These are phyloP conservation scores for Sequoiadendron giganteum DNA, from an alignment of 75 land plant species.

Conservation along the genomic window DNA sequence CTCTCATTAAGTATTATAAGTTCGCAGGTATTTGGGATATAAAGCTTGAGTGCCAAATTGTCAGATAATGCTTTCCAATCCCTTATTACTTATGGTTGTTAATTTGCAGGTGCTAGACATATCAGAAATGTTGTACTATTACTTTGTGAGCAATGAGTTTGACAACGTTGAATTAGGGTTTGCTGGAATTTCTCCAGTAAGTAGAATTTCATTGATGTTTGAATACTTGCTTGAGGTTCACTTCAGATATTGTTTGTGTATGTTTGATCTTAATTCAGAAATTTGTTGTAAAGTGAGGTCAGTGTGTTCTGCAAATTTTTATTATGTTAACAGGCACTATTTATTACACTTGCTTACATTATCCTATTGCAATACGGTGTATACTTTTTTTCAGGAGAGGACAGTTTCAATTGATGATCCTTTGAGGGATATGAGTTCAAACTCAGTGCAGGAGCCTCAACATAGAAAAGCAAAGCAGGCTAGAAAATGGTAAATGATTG, in stretches of 20 bases:
- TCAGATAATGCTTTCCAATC: neutral
- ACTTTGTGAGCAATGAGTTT: slow-evolving; percentile 26
- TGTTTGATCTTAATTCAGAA: neutral
- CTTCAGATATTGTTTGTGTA: neutral
- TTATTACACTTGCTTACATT: neutral
- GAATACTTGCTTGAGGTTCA: neutral
- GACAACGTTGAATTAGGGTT: slow-evolving; percentile 11
- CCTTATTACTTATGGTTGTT: neutral
- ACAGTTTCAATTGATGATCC: slow-evolving; percentile 6
- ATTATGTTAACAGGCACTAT: neutral
- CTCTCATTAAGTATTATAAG: neutral
- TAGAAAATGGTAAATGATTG: slow-evolving; percentile 8
- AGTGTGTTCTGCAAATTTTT: neutral
- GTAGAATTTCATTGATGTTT: slow-evolving; percentile 4
- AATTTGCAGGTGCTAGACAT: slow-evolving; percentile 37
- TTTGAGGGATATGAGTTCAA: slow-evolving; percentile 5
- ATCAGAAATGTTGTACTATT: slow-evolving; percentile 36
- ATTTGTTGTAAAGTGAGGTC: neutral
- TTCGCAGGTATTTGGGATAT: neutral
- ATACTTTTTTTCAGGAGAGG: neutral
- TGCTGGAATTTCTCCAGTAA: slow-evolving; percentile 9
- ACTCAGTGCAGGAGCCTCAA: neutral
- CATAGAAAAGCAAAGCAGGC: slow-evolving; percentile 1
- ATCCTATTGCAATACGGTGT: neutral
- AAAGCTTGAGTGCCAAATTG: neutral